A percentile compares a stretch with the other conserved stretches of the same genome.
Evolutionary conservation across 2,329 filamentous ascomycete species (phyloP).

Genomic region (Thyridium curvatum): DNA sequence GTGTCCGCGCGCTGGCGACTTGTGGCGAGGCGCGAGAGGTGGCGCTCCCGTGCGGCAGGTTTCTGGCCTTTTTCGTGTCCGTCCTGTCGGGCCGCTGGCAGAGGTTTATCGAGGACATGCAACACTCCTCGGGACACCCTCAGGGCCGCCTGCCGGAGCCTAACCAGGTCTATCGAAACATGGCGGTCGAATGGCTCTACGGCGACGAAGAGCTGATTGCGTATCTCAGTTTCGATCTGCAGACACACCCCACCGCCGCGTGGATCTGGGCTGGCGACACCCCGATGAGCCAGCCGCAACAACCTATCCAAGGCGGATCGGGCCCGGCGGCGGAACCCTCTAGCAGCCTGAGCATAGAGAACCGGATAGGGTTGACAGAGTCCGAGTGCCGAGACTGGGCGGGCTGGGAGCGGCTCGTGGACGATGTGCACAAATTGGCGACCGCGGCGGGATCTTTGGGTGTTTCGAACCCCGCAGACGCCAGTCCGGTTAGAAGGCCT

Average conservation of each 20-base stretch:
- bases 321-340: constrained; percentile 9
- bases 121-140: constrained; percentile 11
- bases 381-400: constrained; percentile 64
- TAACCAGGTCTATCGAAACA: constrained; percentile 20
- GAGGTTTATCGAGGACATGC: constrained; percentile 3
- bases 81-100: constrained; percentile 41
- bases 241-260: constrained; percentile 67
- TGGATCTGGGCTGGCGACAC: constrained; percentile 72
- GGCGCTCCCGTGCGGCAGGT: constrained; percentile 73
- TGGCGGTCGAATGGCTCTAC: too few species aligned
- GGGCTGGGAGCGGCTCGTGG: constrained; percentile 72
- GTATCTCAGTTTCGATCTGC: constrained; percentile 81
- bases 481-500: constrained; percentile 5
- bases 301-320: too few species aligned
- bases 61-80: constrained; percentile 74
- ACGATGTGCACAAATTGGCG: constrained; percentile 49
- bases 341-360: constrained; percentile 37
- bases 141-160: constrained; percentile 11
- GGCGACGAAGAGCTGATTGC: constrained; percentile 82
- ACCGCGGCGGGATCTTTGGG: constrained; percentile 21
- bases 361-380: constrained; percentile 44
- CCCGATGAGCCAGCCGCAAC: too few species aligned
- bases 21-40: constrained; percentile 68
- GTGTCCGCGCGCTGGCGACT: constrained; percentile 63
- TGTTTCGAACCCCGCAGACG: constrained; percentile 14